These are phyloP conservation scores for Alternaria angustiovoidea DNA, from an alignment of 2,329 filamentous ascomycete genomes.

Conservation along the genomic window DNA sequence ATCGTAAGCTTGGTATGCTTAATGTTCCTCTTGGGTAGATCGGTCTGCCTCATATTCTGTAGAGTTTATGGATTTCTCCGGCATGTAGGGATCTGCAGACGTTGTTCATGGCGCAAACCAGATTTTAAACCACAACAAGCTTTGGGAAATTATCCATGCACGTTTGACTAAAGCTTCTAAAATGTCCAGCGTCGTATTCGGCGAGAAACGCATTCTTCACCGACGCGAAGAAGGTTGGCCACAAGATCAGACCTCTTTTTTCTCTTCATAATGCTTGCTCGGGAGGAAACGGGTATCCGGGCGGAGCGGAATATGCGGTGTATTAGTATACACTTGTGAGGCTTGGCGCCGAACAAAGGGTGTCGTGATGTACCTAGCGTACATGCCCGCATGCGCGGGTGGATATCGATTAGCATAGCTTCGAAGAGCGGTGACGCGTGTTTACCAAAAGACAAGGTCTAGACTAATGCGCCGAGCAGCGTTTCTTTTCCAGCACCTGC, in stretches of 20 bases:
- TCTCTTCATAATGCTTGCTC: not conserved
- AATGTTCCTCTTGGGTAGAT: not conserved
- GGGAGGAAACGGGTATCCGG: conserved; percentile 1
- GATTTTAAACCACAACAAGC: not conserved
- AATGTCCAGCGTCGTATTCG: not conserved
- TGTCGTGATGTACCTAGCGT: conserved; percentile 9
- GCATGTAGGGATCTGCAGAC: not conserved
- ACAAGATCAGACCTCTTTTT: not conserved
- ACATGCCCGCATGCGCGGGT: conserved; percentile 4
- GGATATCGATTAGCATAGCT: conserved; percentile 5
- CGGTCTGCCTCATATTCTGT: not conserved
- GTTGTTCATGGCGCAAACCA: conserved; percentile 2
- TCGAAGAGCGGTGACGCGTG: conserved; percentile 4
- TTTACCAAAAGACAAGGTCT: not conserved
- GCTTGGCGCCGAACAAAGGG: conserved; percentile 18
- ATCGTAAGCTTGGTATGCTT: conserved; percentile 6
- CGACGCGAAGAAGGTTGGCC: not conserved
- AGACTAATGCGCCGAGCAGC: not conserved
- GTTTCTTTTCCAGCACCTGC: not conserved
- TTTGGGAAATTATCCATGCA: not conserved
- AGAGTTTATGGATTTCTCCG: not conserved
- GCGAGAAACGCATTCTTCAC: not conserved
- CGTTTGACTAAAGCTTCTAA: not conserved
- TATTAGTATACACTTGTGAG: conserved; percentile 3
- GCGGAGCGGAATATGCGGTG: conserved; percentile 24